phyloP scores from a whole-genome alignment of 192 early-diverging fungal species.

The Rhizoclosmatium sp. region DNA sequence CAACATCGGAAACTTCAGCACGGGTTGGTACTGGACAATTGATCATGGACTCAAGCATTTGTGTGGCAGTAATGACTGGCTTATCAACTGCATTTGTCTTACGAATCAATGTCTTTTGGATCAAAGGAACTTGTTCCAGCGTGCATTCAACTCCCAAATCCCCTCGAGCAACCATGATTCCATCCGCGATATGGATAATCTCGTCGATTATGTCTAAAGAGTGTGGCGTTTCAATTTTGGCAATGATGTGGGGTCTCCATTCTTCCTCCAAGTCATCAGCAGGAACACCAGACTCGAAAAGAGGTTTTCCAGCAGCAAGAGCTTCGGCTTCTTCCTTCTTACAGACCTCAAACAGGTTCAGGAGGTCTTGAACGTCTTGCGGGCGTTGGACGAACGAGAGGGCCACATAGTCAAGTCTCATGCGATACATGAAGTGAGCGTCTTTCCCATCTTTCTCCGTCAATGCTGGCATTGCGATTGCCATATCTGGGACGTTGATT shows the following conservation, averaged over 20 bases:
- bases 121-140: constrained; percentile 60
- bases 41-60: constrained; percentile 69
- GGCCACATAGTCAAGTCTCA: constrained; percentile 61
- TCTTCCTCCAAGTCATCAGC: constrained; percentile 47
- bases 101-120: constrained; percentile 64
- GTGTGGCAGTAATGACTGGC: constrained; percentile 67
- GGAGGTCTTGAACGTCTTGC: constrained; percentile 59
- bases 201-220: constrained; percentile 62
- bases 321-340: constrained; percentile 52
- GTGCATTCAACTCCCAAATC: constrained; percentile 65
- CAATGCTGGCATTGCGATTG: constrained; percentile 57
- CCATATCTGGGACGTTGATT: constrained; percentile 66
- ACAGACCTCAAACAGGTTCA: constrained; percentile 47
- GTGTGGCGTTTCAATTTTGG: constrained; percentile 66
- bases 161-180: constrained; percentile 68
- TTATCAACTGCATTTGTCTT: constrained; percentile 61
- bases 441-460: constrained; percentile 65
- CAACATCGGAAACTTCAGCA: constrained; percentile 68
- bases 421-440: constrained; percentile 53
- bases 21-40: constrained; percentile 58
- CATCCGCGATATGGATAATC: constrained; percentile 51
- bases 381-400: constrained; percentile 58
- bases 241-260: constrained; percentile 63
- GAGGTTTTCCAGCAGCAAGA: background rate
- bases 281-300: constrained; percentile 16